phyloP scores from a whole-genome alignment of 2,329 filamentous ascomycete species.

The Microascus cirrosus region DNA sequence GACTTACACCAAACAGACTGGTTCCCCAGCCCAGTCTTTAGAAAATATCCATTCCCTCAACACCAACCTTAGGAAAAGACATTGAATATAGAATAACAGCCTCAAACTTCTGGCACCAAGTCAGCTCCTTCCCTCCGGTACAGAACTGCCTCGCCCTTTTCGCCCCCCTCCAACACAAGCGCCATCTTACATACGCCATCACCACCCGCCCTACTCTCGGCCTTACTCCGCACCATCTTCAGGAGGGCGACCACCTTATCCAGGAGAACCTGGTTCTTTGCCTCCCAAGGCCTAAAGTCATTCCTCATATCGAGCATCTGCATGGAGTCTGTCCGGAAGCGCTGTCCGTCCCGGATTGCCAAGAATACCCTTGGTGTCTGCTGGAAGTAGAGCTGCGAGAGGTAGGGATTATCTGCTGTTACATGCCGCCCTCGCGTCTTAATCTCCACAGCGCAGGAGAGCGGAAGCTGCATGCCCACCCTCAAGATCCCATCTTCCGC shows the following conservation, averaged over 20 bases:
- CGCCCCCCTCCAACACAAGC: not conserved
- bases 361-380: not conserved
- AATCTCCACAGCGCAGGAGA: constrained; percentile 2
- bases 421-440: not conserved
- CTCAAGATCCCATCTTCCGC: not conserved
- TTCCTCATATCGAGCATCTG: not conserved
- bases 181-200: constrained; percentile 2
- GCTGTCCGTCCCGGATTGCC: not conserved
- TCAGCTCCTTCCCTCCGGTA: not conserved
- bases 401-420: not conserved
- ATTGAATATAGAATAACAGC: not conserved
- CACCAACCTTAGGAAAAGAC: not conserved
- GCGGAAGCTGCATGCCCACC: not conserved
- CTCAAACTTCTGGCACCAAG: not conserved
- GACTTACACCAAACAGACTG: not conserved
- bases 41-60: not conserved
- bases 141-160: not conserved
- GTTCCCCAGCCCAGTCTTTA: not conserved
- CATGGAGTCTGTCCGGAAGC: not conserved
- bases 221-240: not conserved
- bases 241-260: not conserved
- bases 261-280: not conserved
- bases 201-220: not conserved
- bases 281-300: not conserved
- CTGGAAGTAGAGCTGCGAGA: constrained; percentile 4